phyloP scores from a whole-genome alignment of 2,329 filamentous ascomycete genomes.

The Calonectria pauciramosa region DNA sequence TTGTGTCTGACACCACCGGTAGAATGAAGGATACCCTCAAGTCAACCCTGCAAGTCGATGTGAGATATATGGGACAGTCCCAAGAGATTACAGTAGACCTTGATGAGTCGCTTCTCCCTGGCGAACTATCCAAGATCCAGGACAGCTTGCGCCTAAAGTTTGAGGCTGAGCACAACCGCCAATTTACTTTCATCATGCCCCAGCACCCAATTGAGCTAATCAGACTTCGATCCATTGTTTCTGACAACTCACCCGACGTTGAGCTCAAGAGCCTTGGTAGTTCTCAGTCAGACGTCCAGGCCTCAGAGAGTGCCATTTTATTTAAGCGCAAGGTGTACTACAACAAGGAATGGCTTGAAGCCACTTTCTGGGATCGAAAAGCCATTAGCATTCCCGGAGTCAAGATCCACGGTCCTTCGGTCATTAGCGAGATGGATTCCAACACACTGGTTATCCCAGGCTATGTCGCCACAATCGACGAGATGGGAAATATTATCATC shows the following conservation, averaged over 20 bases:
- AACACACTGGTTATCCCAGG: background rate
- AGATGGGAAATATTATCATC: background rate
- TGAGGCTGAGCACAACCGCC: background rate
- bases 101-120: background rate
- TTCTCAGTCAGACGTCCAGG: too few species aligned
- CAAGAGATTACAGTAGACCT: background rate
- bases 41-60: background rate
- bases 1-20: background rate
- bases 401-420: background rate
- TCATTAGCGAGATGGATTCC: background rate
- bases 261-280: background rate
- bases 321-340: background rate
- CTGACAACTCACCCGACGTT: background rate
- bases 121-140: background rate
- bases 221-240: background rate
- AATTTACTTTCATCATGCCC: background rate
- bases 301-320: background rate
- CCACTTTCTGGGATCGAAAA: background rate
- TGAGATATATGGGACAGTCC: background rate
- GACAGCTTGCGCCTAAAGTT: background rate
- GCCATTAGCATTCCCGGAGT: background rate
- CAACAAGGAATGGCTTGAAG: background rate
- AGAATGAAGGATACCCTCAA: background rate
- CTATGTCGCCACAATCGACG: background rate
- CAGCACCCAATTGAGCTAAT: background rate